These are phyloP conservation scores for Westerdykella aurantiaca DNA, from an alignment of 2,329 filamentous ascomycete species.

Conservation along the genomic window DNA sequence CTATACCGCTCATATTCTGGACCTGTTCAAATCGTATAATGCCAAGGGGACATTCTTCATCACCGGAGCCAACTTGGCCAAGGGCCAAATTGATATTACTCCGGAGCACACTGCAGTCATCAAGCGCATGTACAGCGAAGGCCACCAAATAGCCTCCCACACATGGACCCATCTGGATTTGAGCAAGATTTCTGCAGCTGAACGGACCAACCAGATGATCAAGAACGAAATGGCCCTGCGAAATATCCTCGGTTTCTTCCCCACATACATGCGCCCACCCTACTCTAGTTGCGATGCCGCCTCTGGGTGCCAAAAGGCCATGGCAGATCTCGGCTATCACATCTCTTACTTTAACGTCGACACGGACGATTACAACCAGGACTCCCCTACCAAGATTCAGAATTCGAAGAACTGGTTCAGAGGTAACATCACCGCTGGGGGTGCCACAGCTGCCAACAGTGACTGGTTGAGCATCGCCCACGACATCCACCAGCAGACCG, in stretches of 20 bases:
- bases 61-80: conserved; percentile 52
- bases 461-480: conserved; percentile 52
- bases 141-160: conserved; percentile 58
- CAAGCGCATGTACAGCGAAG: conserved; percentile 48
- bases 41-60: conserved; percentile 67
- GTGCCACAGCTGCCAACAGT: conserved; percentile 19
- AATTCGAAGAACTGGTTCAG: conserved; percentile 24
- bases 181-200: conserved; percentile 37
- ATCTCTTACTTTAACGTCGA: conserved; percentile 58
- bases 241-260: conserved; percentile 51
- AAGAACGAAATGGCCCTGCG: conserved; percentile 52
- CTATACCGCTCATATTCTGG: conserved; percentile 57
- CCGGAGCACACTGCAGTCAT: conserved; percentile 47
- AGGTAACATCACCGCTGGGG: conserved; percentile 32
- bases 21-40: conserved; percentile 52
- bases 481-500: conserved; percentile 45
- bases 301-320: conserved; percentile 36
- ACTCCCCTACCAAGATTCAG: conserved; percentile 14
- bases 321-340: conserved; percentile 49
- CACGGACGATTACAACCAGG: conserved; percentile 42
- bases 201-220: conserved; percentile 46
- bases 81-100: conserved; percentile 52
- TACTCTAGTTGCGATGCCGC: conserved; percentile 42
- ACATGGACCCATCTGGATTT: conserved; percentile 52
- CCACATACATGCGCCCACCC: conserved; percentile 50